phyloP scores from a whole-genome alignment of 148 eudicot genomes.

The Talinum fruticosum region DNA sequence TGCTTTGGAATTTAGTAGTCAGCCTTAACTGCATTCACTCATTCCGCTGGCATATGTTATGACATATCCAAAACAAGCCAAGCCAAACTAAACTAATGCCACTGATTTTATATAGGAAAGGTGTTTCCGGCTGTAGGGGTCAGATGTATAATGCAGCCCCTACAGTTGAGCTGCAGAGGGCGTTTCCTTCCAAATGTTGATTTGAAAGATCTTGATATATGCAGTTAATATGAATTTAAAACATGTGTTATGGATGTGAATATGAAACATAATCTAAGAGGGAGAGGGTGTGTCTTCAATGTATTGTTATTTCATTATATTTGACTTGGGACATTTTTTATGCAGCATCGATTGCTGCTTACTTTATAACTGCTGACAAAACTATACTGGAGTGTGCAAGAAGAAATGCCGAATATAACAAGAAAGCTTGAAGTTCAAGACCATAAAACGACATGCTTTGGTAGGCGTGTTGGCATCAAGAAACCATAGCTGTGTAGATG shows the following conservation, averaged over 20 bases:
- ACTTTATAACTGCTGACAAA: slow-evolving; percentile 89
- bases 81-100: too few relatives aligned
- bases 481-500: background rate
- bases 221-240: background rate
- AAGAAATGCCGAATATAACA: slow-evolving; percentile 56
- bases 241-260: too few relatives aligned
- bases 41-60: too few relatives aligned
- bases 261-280: background rate
- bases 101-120: too few relatives aligned
- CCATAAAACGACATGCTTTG: background rate
- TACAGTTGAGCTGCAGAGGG: background rate
- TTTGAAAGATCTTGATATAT: background rate
- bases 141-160: too few relatives aligned
- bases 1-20: background rate
- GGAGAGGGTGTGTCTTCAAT: background rate
- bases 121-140: too few relatives aligned
- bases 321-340: background rate
- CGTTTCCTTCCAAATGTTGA: background rate
- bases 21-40: background rate
- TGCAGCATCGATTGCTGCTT: slow-evolving; percentile 74
- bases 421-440: slow-evolving; percentile 21
- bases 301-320: background rate
- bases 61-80: too few relatives aligned
- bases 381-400: slow-evolving; percentile 72
- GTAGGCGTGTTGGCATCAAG: background rate